These are phyloP conservation scores for Nitzschia putrida DNA, from an alignment of 108 stramenopile genomes.

Conservation along the genomic window DNA sequence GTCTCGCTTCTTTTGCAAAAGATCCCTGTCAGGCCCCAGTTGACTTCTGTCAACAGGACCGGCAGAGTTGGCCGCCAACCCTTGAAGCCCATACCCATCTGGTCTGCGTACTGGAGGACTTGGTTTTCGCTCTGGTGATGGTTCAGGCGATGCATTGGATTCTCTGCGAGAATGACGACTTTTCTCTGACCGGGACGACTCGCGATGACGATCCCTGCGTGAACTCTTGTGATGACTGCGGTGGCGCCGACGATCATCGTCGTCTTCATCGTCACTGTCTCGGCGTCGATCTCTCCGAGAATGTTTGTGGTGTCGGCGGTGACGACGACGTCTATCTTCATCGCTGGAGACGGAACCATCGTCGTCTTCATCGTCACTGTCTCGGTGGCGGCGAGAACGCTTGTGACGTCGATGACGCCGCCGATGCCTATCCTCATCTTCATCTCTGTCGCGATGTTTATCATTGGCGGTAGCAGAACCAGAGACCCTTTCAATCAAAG, in stretches of 20 bases:
- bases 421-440: not conserved
- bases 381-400: slow-evolving; percentile 6
- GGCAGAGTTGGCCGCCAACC: slow-evolving; percentile 10
- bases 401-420: not conserved
- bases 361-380: slow-evolving; percentile 12
- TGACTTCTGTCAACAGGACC: slow-evolving; percentile 14
- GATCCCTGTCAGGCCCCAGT: slow-evolving; percentile 61
- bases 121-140: not conserved
- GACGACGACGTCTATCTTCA: slow-evolving; percentile 2
- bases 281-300: not conserved
- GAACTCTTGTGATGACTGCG: not conserved
- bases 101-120: slow-evolving; percentile 22
- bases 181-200: too few relatives aligned
- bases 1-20: slow-evolving; percentile 56
- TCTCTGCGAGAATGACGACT: too few relatives aligned
- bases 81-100: slow-evolving; percentile 62
- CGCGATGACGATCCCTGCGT: too few relatives aligned
- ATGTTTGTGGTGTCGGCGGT: not conserved
- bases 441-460: slow-evolving; percentile 1
- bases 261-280: not conserved
- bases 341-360: not conserved
- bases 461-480: slow-evolving; percentile 22
- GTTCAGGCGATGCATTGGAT: too few relatives aligned
- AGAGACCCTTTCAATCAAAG: slow-evolving; percentile 64
- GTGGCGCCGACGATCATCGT: slow-evolving; percentile 3